Base-by-base conservation (phyloP, 23 red algal species). In the Gracilaria domingensis region DNA sequence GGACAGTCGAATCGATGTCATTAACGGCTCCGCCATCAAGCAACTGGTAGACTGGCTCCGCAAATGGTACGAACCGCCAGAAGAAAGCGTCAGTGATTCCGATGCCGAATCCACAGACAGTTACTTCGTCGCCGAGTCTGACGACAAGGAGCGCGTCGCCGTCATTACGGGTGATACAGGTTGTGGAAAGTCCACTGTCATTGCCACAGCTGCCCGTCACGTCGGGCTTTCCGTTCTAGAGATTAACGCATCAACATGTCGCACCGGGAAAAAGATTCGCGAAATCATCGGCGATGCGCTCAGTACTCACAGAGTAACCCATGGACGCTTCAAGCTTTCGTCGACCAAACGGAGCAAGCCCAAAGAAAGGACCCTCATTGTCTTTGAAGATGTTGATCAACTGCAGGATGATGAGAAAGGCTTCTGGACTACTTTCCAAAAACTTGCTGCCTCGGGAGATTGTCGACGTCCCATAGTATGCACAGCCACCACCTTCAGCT, bases 301-400 rank as follows among this genome's bases (percentile, higher is more conserved):
- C 20, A 60, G 47, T 32, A 88, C 91, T 20, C 85, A 94, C 50
- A 56, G 91, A 16, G 77, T 94, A 16, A 65, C 82, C 28, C 49
- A 65, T 42, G n/a, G 37, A 4, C 66, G 16, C 2, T 45, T 69
- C 42, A 38, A 38, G 36, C 38, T 75, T 45, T 61, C 53, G n/a
- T 50, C 66, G 24, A 11, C 81, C 12, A 58, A 82, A 17, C 28
- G 30, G 33, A 18, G 29, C 30, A 60, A 12, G 87, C 26, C 78
- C 13, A 59, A 75, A 14, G 56, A 71, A 21, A 94, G 71, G 38
- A 88, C 85, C 12, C 81, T 94, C 38, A 87, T 94, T 34, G 35
- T 94, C 12, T 94, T 94, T 80, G 91, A 94, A 53, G 91, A 94
- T 9, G 91, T 94, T 40, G 91, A 94, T 47, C 23, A 76, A 37